Base-by-base conservation (phyloP, 768 basidiomycete species). In the Lentinula guzmanii region DNA sequence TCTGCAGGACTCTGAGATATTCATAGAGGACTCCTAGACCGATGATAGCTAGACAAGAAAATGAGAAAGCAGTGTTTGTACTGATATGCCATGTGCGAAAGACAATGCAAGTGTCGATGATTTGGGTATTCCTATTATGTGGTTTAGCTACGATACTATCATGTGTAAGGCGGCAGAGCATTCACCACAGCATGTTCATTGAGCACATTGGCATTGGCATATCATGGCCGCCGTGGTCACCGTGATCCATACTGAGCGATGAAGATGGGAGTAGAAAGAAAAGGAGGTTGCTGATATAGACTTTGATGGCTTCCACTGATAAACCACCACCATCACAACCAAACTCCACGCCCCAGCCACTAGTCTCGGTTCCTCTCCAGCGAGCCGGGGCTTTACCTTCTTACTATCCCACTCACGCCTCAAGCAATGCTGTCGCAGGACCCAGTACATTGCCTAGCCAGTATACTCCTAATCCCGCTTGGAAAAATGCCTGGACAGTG, bases 101-200 rank as follows among this genome's bases (percentile, higher is more conserved):
- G 74, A 94, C 86, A 73, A 93, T 79, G 75, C 91, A 93, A 50
- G 90, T 91, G 74, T 91, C 79, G 70, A 86, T 73, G 66, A 91
- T 82, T 60, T 92, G 83, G 42, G 89, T 89, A 74, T 92, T 92
- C 89, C 84, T 85, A 63, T 18, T 62, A 41, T 42, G 41, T 50
- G 50, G 21, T 43, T 46, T 24, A 16, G 61, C 59, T 28, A 16
- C 52, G 42, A 34, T 34, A 53, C 41, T 50, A 33, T 52, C 37
- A 35, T 35, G 21, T n/a, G 46, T 52, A 33, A 53, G n/a, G 34
- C 9, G 33, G 37, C 33, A 53, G 24, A 42, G 28, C 24, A 68
- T 70, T 51, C 64, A 86, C 86, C 90, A 93, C 67, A 93, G 83
- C 91, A 93, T 93, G 72, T 90, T 76, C 86, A 90, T 88, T 7